A percentile compares a stretch with the other conserved stretches of the same genome.
Evolutionary conservation across 31 red algal species (phyloP).

Genomic region (Asparagopsis taxiformis): DNA sequence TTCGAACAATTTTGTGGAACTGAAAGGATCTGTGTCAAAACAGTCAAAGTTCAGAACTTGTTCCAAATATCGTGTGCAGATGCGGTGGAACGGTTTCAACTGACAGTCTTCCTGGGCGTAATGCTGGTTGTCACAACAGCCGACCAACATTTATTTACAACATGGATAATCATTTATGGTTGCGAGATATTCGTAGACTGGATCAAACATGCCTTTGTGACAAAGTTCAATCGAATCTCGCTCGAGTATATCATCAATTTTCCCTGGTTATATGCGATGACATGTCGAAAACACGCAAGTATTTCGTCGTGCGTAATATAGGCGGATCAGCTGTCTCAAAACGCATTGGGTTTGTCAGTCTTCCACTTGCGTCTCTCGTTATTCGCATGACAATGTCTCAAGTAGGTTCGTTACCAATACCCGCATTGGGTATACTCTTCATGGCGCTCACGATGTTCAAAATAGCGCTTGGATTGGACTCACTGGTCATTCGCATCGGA

Average conservation of each 20-base stretch:
- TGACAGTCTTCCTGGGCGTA: slow-evolving; percentile 67
- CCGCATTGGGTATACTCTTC: slow-evolving; percentile 28
- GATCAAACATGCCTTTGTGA: slow-evolving; percentile 92
- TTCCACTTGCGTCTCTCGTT: slow-evolving; percentile 65
- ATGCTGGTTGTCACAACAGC: slow-evolving; percentile 73
- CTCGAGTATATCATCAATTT: slow-evolving; percentile 70
- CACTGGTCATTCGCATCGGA: slow-evolving; percentile 52
- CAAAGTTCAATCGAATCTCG: slow-evolving; percentile 85
- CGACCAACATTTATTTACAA: slow-evolving; percentile 45
- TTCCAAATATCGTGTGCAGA: slow-evolving; percentile 89
- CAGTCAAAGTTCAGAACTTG: slow-evolving; percentile 72
- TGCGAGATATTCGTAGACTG: slow-evolving; percentile 87
- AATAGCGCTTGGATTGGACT: slow-evolving; percentile 38
- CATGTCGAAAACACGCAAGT: slow-evolving; percentile 22
- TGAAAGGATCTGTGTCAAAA: slow-evolving; percentile 86
- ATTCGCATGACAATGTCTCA: slow-evolving; percentile 34
- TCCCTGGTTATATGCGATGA: slow-evolving; percentile 59
- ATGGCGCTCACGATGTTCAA: slow-evolving; percentile 36
- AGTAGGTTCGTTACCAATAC: slow-evolving; percentile 13
- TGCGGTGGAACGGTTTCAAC: slow-evolving; percentile 83
- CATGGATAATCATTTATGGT: slow-evolving; percentile 55
- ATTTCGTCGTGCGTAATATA: slow-evolving; percentile 41
- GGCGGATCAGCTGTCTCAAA: slow-evolving; percentile 72
- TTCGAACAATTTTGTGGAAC: slow-evolving; percentile 94
- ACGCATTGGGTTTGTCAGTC: slow-evolving; percentile 67